A percentile compares a stretch with the other conserved stretches of the same genome.
Evolutionary conservation across 2,329 filamentous ascomycete species (phyloP).

Genomic region (Colletotrichum sp.): DNA sequence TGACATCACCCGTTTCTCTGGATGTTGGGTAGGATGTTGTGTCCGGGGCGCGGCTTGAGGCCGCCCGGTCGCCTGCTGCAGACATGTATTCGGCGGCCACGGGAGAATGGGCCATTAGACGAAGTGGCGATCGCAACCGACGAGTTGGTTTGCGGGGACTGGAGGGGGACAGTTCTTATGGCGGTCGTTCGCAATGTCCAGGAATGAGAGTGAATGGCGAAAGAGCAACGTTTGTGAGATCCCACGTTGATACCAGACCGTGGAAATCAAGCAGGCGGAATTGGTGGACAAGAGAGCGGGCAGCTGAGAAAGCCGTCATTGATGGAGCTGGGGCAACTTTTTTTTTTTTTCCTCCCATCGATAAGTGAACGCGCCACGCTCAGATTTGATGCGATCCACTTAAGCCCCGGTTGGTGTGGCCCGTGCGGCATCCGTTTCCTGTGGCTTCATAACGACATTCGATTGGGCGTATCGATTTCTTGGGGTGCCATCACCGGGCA

Average conservation of each 20-base stretch:
- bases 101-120: slow-evolving; percentile 36
- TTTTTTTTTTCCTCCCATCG: slow-evolving; percentile 1
- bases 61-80: slow-evolving; percentile 33
- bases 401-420: not conserved
- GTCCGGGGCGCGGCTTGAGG: slow-evolving; percentile 4
- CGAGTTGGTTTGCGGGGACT: not conserved
- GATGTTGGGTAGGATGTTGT: slow-evolving; percentile 39
- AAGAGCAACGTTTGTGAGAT: not conserved
- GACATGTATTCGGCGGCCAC: slow-evolving; percentile 29
- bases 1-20: slow-evolving; percentile 63
- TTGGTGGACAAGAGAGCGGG: not conserved
- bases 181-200: not conserved
- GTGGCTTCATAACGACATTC: not conserved
- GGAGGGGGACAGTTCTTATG: not conserved
- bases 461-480: not conserved
- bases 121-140: not conserved
- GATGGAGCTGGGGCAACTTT: slow-evolving; percentile 15
- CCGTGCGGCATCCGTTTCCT: not conserved
- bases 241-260: slow-evolving; percentile 5
- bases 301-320: not conserved
- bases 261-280: not conserved
- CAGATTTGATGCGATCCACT: slow-evolving; percentile 2
- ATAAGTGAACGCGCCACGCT: slow-evolving; percentile 12
- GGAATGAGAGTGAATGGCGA: not conserved
- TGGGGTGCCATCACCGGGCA: not conserved